Conservation (phyloP, 2,329 filamentous ascomycete genomes). For the Bertia moriformis region DNA sequence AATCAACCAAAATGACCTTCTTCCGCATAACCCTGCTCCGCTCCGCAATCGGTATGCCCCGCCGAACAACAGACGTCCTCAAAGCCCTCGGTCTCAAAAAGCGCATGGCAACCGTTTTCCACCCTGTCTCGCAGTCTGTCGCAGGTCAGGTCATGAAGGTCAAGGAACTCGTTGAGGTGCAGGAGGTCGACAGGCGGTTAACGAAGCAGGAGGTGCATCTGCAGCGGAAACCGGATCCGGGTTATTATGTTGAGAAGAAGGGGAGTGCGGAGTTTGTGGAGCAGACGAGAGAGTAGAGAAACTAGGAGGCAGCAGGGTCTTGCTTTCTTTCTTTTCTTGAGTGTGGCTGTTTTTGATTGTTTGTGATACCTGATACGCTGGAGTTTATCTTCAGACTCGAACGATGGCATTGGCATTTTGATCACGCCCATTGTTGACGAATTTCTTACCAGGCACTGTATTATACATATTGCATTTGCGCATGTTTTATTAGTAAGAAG, state of each 20-base stretch:
- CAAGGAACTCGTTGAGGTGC: conserved; percentile 57
- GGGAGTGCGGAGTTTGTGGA: background rate
- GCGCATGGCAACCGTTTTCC: conserved; percentile 60
- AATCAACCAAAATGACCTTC: conserved; percentile 18
- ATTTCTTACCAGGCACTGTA: too few relatives aligned
- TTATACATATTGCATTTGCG: too few relatives aligned
- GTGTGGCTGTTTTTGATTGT: too few relatives aligned
- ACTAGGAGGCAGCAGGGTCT: too few relatives aligned
- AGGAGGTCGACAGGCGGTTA: conserved; percentile 46
- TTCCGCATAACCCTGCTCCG: conserved; percentile 63
- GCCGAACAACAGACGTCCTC: conserved; percentile 49
- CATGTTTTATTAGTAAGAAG: too few relatives aligned
- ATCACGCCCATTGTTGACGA: too few relatives aligned
- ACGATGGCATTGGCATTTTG: too few relatives aligned
- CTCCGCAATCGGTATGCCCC: conserved; percentile 57
- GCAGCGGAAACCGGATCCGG: conserved; percentile 48
- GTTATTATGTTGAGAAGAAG: conserved; percentile 50
- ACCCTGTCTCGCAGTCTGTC: conserved; percentile 50
- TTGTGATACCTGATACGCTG: too few relatives aligned
- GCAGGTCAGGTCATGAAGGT: conserved; percentile 65
- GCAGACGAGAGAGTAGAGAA: background rate
- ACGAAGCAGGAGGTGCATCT: conserved; percentile 44
- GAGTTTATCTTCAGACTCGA: too few relatives aligned
- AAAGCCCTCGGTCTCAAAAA: conserved; percentile 57
- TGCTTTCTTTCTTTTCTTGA: too few relatives aligned